These are phyloP conservation scores for Pseudogymnoascus sp. DNA, from an alignment of 2,329 filamentous ascomycete species.

Conservation along the genomic window DNA sequence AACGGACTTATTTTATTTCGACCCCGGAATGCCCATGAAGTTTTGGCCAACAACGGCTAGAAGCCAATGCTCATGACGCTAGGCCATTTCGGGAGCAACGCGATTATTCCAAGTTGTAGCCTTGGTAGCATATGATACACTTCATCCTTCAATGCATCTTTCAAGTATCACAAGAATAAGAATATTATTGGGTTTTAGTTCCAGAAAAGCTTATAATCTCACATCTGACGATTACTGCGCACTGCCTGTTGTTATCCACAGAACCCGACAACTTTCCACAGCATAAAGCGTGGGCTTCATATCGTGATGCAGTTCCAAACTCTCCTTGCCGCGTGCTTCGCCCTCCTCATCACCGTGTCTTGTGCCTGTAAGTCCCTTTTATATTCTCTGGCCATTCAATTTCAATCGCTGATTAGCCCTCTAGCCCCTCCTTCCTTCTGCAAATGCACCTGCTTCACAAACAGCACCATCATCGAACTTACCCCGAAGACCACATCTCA, in stretches of 20 bases:
- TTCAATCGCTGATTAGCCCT: conserved; percentile 18
- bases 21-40: not conserved
- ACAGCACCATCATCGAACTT: conserved; percentile 58
- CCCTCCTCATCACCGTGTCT: conserved; percentile 20
- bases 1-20: not conserved
- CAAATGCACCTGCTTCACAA: conserved; percentile 63
- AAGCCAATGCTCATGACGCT: not conserved
- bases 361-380: conserved; percentile 21
- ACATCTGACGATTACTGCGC: not conserved
- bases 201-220: not conserved
- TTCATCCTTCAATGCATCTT: not conserved
- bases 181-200: not conserved
- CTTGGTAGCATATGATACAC: conserved; percentile 1
- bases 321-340: conserved; percentile 18
- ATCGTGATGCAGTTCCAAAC: conserved; percentile 2
- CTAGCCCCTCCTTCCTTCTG: conserved; percentile 55
- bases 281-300: not conserved
- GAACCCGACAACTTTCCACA: not conserved
- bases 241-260: not conserved
- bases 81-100: not conserved
- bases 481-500: conserved; percentile 24
- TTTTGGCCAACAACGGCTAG: conserved; percentile 6
- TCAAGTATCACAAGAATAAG: not conserved
- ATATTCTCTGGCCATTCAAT: not conserved
- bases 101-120: not conserved